Conservation (phyloP, 768 basidiomycete species). For the Mrakia blollopis region DNA sequence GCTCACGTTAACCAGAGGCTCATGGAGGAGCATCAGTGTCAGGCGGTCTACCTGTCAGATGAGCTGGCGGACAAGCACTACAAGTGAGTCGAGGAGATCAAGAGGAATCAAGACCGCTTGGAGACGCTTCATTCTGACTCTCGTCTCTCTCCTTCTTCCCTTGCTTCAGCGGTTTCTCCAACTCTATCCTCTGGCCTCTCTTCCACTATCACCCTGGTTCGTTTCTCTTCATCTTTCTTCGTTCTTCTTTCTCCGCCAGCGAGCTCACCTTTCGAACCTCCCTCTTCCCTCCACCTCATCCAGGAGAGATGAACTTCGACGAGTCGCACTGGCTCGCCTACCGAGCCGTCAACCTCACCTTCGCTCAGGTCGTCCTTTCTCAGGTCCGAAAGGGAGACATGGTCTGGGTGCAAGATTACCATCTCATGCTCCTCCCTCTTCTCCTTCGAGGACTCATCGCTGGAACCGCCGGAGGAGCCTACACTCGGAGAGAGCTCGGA, state of each 20-base stretch:
- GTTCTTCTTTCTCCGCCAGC: background rate
- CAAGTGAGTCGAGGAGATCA: slow-evolving; percentile 34
- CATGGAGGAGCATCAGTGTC: slow-evolving; percentile 91
- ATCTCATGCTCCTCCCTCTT: slow-evolving; percentile 96
- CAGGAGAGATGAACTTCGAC: slow-evolving; percentile 95
- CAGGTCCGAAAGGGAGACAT: slow-evolving; percentile 81
- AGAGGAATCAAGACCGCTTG: background rate
- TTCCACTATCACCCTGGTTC: slow-evolving; percentile 93
- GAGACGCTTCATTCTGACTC: background rate
- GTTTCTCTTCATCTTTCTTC: background rate
- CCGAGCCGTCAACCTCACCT: slow-evolving; percentile 89
- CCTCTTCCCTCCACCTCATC: background rate
- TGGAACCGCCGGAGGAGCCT: slow-evolving; percentile 32
- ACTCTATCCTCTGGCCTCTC: slow-evolving; percentile 98
- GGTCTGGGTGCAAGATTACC: slow-evolving; percentile 99
- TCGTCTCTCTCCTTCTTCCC: background rate
- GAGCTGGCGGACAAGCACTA: slow-evolving; percentile 96
- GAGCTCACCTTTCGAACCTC: background rate
- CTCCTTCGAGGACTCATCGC: slow-evolving; percentile 76
- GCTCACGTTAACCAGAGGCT: slow-evolving; percentile 83
- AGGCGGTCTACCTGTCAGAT: slow-evolving; percentile 95
- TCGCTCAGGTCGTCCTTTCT: slow-evolving; percentile 78
- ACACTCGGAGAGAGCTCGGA: slow-evolving; percentile 28
- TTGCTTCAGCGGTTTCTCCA: slow-evolving; percentile 80
- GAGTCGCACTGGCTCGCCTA: slow-evolving; percentile 98